Base-by-base conservation (phyloP, 148 eudicot species). In the Nyssa sinensis region DNA sequence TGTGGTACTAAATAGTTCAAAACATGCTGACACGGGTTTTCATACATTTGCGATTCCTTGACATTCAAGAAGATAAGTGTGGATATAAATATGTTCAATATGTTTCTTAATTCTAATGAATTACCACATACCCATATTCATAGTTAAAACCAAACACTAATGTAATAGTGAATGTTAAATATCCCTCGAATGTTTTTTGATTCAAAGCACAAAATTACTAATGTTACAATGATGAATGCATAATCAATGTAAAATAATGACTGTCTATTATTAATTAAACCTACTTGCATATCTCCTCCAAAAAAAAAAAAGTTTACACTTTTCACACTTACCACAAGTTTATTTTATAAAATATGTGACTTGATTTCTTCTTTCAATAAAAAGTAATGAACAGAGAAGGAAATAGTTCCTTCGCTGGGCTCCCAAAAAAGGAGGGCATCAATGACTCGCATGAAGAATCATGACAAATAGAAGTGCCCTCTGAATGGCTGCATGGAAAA, bases 21-120 rank as follows among this genome's bases (percentile, higher is more conserved):
- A 65, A 35, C 28, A 10, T n/a, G 12, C 13, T 65, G 23, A 65
- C 49, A 65, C n/a, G 27, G n/a, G 44, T 65, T 64, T 65, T 64
- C 17, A 13, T 23, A 23, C 63, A 59, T 59, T 24, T 37, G 3
- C 24, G 7, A 65, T 11, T 65, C 31, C 44, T 39, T 12, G 11
- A 39, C n/a, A 12, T 39, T 39, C 11, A 7, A 39, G 44, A 39
- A 7, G 11, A 39, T 39, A 39, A n/a, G n/a, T n/a, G n/a, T n/a
- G n/a, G n/a, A n/a, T n/a, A n/a, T 39, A 9, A 7, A 6, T 39
- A 39, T 1, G 44, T 39, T 12, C 0, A 39, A 39, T 44, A 44
- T 11, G 51, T 11, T 44, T n/a, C 51, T 19, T 44, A 44, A 39
- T 4, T 44, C 16, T 11, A 44, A 11, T 24, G 51, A 30, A 17